phyloP scores from a whole-genome alignment of 352 stramenopile species.

The Pythium sp. region DNA sequence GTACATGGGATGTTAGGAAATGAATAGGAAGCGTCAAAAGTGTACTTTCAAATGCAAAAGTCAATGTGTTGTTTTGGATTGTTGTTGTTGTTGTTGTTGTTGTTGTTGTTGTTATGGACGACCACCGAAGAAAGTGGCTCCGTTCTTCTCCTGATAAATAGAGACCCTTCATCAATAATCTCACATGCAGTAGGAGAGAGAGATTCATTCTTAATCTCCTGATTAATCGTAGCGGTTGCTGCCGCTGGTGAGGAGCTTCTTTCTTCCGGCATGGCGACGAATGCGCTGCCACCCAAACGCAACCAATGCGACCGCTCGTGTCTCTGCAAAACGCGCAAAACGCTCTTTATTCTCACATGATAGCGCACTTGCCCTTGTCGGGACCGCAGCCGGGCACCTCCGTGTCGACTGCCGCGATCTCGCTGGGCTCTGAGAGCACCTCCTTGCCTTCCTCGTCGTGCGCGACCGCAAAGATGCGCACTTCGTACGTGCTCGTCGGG shows the following conservation, averaged over 20 bases:
- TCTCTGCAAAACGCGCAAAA: background rate
- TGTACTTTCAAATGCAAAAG: slow-evolving; percentile 1
- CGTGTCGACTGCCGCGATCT: slow-evolving; percentile 82
- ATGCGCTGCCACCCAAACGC: background rate
- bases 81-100: background rate
- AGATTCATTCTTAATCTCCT: background rate
- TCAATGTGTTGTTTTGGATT: slow-evolving; percentile 7
- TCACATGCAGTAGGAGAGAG: background rate
- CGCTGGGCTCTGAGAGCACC: slow-evolving; percentile 53
- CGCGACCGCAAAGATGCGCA: slow-evolving; percentile 68
- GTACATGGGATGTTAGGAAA: background rate
- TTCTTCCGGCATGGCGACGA: background rate
- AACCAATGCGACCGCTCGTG: background rate
- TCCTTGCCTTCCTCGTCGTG: slow-evolving; percentile 35
- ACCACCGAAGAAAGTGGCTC: background rate
- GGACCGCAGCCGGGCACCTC: slow-evolving; percentile 82
- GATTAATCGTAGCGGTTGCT: background rate
- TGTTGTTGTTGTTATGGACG: background rate
- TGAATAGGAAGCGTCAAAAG: background rate
- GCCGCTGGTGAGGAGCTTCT: background rate
- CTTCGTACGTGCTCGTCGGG: slow-evolving; percentile 86
- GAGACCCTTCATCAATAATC: slow-evolving; percentile 9
- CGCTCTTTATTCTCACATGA: slow-evolving; percentile 13
- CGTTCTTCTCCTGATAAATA: background rate
- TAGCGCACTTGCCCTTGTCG: slow-evolving; percentile 24